Percentiles rank a stretch among this genome's conserved stretches.
phyloP scores from a whole-genome alignment of 352 stramenopile genomes.

The Pythium rhizo-oryzae region DNA sequence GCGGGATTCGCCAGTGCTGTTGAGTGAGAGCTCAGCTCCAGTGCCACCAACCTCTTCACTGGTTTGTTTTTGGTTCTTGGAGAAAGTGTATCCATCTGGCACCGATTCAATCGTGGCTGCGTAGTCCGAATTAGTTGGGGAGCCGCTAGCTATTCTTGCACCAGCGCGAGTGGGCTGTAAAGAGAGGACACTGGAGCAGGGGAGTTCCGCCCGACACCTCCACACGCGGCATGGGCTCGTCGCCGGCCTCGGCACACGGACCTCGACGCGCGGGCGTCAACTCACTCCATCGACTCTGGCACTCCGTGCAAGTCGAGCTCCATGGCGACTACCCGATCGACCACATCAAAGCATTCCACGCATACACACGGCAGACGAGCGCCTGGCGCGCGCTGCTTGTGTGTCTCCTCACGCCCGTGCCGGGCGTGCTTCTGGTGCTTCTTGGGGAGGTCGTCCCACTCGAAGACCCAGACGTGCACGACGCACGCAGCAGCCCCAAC shows the following conservation, averaged over 20 bases:
- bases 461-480: slow-evolving; percentile 7
- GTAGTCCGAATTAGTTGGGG: too few relatives aligned
- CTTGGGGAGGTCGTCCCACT: not conserved
- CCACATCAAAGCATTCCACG: slow-evolving; percentile 4
- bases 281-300: not conserved
- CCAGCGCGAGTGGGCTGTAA: too few relatives aligned
- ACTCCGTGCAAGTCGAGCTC: slow-evolving; percentile 10
- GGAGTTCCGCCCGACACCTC: too few relatives aligned
- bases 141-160: too few relatives aligned
- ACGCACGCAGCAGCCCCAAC: not conserved
- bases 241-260: not conserved
- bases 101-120: too few relatives aligned
- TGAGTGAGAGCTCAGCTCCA: too few relatives aligned
- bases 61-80: too few relatives aligned
- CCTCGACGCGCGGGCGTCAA: not conserved
- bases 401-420: slow-evolving; percentile 5
- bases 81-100: too few relatives aligned
- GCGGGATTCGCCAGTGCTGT: too few relatives aligned
- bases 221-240: too few relatives aligned
- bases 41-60: too few relatives aligned
- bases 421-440: not conserved
- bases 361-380: not conserved
- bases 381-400: slow-evolving; percentile 7
- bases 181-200: too few relatives aligned
- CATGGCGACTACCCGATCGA: slow-evolving; percentile 11